phyloP scores from a whole-genome alignment of 2,329 filamentous ascomycete genomes.

The Fusarium goolgardi region DNA sequence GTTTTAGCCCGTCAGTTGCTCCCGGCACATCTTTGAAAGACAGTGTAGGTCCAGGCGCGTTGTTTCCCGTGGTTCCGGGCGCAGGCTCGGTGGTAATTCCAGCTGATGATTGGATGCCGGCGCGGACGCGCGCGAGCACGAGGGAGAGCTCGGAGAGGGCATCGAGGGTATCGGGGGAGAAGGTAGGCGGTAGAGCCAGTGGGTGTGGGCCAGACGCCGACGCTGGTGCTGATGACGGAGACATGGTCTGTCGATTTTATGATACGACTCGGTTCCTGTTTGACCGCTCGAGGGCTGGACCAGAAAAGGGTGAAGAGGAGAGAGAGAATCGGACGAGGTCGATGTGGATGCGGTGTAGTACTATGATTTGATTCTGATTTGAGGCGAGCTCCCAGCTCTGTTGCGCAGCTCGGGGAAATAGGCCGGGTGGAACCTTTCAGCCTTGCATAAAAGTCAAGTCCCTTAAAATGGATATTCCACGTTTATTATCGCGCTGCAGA shows the following conservation, averaged over 20 bases:
- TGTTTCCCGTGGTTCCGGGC: constrained; percentile 50
- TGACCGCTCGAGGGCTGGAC: constrained; percentile 23
- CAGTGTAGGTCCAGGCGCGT: constrained; percentile 53
- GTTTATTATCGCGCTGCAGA: constrained; percentile 15
- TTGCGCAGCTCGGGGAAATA: constrained; percentile 27
- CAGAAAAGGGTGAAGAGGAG: constrained; percentile 2
- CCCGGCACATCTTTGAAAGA: constrained; percentile 80
- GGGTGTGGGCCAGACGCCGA: constrained; percentile 50
- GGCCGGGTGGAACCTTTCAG: constrained; percentile 36
- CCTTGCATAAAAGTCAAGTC: constrained; percentile 39
- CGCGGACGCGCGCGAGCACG: constrained; percentile 79
- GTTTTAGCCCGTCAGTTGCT: constrained; percentile 81
- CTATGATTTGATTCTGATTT: constrained; percentile 15
- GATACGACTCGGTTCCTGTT: constrained; percentile 15
- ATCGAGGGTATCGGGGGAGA: constrained; percentile 86
- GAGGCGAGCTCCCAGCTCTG: neutral
- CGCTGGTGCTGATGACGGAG: constrained; percentile 46
- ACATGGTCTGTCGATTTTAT: constrained; percentile 36
- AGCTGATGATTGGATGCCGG: constrained; percentile 57
- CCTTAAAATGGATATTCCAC: constrained; percentile 21
- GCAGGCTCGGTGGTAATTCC: constrained; percentile 56
- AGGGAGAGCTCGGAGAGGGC: constrained; percentile 83
- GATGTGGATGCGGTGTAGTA: constrained; percentile 32
- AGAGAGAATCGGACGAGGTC: constrained; percentile 31
- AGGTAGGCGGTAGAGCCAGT: constrained; percentile 69